Base-by-base conservation (phyloP, 2,329 filamentous ascomycete species). In the Arthroderma sp. region DNA sequence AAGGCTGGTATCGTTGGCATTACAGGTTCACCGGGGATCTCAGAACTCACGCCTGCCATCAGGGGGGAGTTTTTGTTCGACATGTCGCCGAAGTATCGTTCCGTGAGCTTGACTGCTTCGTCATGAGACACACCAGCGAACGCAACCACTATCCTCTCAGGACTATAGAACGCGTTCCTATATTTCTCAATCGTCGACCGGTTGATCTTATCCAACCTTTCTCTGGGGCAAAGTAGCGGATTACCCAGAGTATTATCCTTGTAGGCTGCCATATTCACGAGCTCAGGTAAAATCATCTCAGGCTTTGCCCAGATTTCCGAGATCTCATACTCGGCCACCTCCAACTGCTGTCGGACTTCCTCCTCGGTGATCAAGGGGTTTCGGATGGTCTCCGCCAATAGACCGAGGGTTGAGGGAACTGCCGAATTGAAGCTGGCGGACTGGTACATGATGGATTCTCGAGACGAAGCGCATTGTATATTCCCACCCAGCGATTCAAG, bases 361-460 rank as follows among this genome's bases (percentile, higher is more conserved):
- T 85, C 78, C 28, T 93, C 83, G 6, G 86, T 93, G 53, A 96
- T 82, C 45, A 74, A 65, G 4, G 91, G 86, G 53, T 93, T 77
- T 47, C 86, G 82, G 50, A 98, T 93, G 30, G 91, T 96, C 64
- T 98, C 91, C 48, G 91, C 89, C 36, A 98, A 76, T 11, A 98
- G 68, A 29, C 74, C 86, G 27, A 94, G 77, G 8, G 89, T 86
- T 6, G 78, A 78, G 5, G 85, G 81, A 6, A 98, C 87, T 11
- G 86, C 82, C 28, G 82, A 82, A 70, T 98, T 98, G 76, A 98
- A 98, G 29, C 88, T 95, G 28, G 91, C 91, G 1, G 87, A 86
- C 66, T 98, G 91, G 70, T 98, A 98, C 91, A 98, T 98, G 68
- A 98, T 77, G 46, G 86, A 86, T 66, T 98, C 91, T 52, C 91